A percentile compares a stretch with the other conserved stretches of the same genome.
These are phyloP conservation scores for Fusarium duplospermum DNA, from an alignment of 2,329 filamentous ascomycete species.

Conservation along the genomic window DNA sequence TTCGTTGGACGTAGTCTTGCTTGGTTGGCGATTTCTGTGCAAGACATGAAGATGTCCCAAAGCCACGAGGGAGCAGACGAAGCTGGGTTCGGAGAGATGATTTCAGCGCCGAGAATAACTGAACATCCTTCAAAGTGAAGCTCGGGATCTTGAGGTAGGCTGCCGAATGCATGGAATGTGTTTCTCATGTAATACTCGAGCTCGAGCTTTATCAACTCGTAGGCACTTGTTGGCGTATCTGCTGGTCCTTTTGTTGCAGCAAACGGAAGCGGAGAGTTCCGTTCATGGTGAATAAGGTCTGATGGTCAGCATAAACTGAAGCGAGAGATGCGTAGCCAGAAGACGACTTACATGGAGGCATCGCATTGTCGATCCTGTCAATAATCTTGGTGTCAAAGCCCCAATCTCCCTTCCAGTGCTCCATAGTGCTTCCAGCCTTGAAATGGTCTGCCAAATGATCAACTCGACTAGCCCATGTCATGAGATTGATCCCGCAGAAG, in stretches of 20 bases:
- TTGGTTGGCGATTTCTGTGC: conserved; percentile 25
- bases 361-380: conserved; percentile 55
- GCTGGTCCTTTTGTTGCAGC: conserved; percentile 33
- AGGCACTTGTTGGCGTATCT: conserved; percentile 37
- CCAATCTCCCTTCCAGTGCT: conserved; percentile 58
- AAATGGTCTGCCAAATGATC: conserved; percentile 57
- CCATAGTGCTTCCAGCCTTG: conserved; percentile 54
- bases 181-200: conserved; percentile 35
- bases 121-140: conserved; percentile 36
- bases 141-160: conserved; percentile 19
- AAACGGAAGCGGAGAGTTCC: conserved; percentile 31
- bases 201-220: conserved; percentile 34
- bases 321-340: background rate
- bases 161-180: conserved; percentile 8
- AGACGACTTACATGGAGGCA: conserved; percentile 52
- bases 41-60: conserved; percentile 37
- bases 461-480: conserved; percentile 51
- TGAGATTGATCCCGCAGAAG: conserved; percentile 53
- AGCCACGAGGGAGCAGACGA: conserved; percentile 25
- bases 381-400: conserved; percentile 54
- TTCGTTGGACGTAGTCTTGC: conserved; percentile 26
- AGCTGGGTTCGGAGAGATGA: conserved; percentile 26
- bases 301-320: background rate
- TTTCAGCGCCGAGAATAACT: conserved; percentile 24
- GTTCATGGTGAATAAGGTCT: conserved; percentile 41